A percentile compares a stretch with the other conserved stretches of the same genome.
phyloP scores from a whole-genome alignment of 257 asterid genomes.

The Agastache rugosa region DNA sequence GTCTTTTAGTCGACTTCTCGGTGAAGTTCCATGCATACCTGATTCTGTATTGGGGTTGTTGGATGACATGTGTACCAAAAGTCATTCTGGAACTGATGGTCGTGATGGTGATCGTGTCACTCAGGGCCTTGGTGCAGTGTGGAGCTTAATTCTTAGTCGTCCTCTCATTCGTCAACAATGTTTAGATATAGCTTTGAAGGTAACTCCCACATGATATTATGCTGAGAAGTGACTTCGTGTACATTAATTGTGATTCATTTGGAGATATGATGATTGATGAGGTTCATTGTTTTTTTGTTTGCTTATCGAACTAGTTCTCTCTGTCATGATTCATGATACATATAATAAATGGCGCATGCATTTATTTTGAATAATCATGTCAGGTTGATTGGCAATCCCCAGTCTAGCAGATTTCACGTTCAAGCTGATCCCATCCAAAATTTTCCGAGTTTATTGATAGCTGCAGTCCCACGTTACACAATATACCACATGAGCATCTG shows the following conservation, averaged over 20 bases:
- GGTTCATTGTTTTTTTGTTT: neutral
- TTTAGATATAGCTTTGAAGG: slow-evolving; percentile 93
- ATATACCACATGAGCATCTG: too few relatives aligned
- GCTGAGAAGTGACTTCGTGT: slow-evolving; percentile 18
- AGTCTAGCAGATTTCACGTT: too few relatives aligned
- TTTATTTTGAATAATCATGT: neutral
- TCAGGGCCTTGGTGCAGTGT: slow-evolving; percentile 95
- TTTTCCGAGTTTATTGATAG: too few relatives aligned
- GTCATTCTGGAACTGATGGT: slow-evolving; percentile 56
- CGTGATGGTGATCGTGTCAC: slow-evolving; percentile 92
- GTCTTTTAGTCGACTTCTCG: slow-evolving; percentile 92
- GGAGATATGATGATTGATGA: neutral
- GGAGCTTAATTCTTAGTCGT: slow-evolving; percentile 90
- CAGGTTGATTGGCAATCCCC: too few relatives aligned
- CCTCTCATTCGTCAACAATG: slow-evolving; percentile 88
- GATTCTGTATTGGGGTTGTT: slow-evolving; percentile 80
- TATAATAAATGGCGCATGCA: neutral
- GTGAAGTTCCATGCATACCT: slow-evolving; percentile 89
- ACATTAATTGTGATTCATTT: slow-evolving; percentile 5
- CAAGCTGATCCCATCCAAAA: too few relatives aligned
- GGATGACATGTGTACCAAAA: slow-evolving; percentile 73
- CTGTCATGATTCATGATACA: neutral
- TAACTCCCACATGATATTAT: slow-evolving; percentile 39
- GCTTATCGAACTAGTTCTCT: slow-evolving; percentile 8
- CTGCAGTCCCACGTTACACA: too few relatives aligned